Evolutionary conservation across 768 basidiomycete species (phyloP), one percentile per base, ranked within the genome.

Genomic region (Nidularia pulvinata): DNA sequence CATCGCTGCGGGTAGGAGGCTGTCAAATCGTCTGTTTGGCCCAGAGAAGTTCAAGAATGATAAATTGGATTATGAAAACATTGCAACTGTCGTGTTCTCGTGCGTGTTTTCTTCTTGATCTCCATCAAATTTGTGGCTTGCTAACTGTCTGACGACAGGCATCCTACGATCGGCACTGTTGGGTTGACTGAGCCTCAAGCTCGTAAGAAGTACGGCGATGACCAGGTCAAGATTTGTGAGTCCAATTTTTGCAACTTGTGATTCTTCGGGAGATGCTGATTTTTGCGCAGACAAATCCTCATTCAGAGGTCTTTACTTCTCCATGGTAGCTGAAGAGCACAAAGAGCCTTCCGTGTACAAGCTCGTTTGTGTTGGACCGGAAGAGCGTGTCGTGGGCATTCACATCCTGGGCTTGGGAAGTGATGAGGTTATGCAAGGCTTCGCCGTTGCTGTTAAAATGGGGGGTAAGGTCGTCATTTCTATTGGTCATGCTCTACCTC

Each of bases 391-490:
- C 39, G 93, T 98, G n/a, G 97, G 97, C 9, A 74, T 98, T 45
- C 97, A 98, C 71, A 84, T 98, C 58, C 85, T 98, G 53, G 97
- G 97, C 6, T 64, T 79, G 56, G 97, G 97, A 43, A 91, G 89
- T 62, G 97, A 99, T 66, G 97, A 99, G 72, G 83, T 90, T 60
- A 72, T 95, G 73, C 97, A 99, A 79, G 96, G 96, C 57, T 98
- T 97, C 70, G 92, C 76, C 2, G 93, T 98, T n/a, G 97, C 97
- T 10, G 78, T 99, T 61, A 98, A 98, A 78, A 96, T 98, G 96
- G 91, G 91, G 57, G 80, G 78, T 78, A 42, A 25, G 76, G 65
- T 11, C 44, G 39, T 37, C 48, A 16, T 43, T 39, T 57, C 19
- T 44, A 37, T 43, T 49, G 19, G 35, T 6, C 16, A 43, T 43